Conservation (phyloP, 192 early-diverging fungal species). For the Fimicolochytrium jonesii region DNA sequence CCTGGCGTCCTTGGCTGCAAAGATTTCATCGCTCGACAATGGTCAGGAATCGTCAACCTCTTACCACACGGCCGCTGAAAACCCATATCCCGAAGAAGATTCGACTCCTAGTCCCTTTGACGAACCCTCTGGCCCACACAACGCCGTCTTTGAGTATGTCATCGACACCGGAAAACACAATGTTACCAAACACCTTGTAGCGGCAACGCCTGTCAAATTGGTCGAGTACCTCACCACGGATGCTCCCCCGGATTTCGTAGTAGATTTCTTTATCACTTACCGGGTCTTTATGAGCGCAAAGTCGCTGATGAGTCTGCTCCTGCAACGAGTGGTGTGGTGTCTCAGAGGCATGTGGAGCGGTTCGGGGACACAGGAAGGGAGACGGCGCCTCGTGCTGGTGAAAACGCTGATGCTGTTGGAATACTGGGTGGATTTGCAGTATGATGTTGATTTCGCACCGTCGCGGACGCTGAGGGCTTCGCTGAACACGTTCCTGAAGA, state of each 20-base stretch:
- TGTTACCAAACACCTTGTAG: conserved; percentile 7
- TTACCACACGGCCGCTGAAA: too few relatives aligned
- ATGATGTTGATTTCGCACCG: conserved; percentile 9
- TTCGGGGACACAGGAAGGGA: too few relatives aligned
- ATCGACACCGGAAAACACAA: conserved; percentile 8
- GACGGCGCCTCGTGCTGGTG: not conserved
- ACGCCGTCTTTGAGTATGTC: conserved; percentile 17
- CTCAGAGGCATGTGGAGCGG: not conserved
- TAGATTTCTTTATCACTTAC: conserved; percentile 21
- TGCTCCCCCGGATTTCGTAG: conserved; percentile 13
- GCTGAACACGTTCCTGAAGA: conserved; percentile 2
- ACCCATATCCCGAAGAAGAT: too few relatives aligned
- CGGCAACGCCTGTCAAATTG: conserved; percentile 4
- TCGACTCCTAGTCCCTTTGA: too few relatives aligned
- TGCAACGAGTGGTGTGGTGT: not conserved
- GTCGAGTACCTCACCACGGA: conserved; percentile 19
- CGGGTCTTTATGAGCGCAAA: conserved; percentile 9
- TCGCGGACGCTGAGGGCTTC: conserved; percentile 3
- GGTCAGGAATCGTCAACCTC: too few relatives aligned
- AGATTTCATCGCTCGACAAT: too few relatives aligned
- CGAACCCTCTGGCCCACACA: conserved; percentile 2
- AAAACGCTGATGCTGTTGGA: not conserved
- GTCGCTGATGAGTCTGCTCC: conserved; percentile 1
- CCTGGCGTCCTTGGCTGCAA: too few relatives aligned
- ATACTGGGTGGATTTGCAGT: conserved; percentile 10